Base-by-base conservation (phyloP, 768 basidiomycete species). In the Leccinum fibrillosum region DNA sequence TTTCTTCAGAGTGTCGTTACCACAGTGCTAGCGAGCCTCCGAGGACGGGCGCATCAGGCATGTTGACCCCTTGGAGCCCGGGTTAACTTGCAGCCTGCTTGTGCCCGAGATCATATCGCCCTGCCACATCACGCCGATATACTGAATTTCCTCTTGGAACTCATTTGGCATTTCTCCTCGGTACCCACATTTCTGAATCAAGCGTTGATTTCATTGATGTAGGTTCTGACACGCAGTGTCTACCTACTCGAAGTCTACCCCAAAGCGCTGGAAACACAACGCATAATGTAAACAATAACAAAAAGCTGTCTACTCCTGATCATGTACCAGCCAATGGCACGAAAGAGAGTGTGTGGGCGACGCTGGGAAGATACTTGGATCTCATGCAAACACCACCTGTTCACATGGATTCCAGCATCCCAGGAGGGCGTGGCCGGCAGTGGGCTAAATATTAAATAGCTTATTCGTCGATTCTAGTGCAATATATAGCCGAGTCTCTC, bases 261-360 rank as follows among this genome's bases (percentile, higher is more conserved):
- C 26, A 28, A n/a, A 52, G 44, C 11, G 58, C 42, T 47, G 48
- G 26, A 55, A 59, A 2, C 54, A 61, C 57, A 55, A 55, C 58
- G 52, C 37, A 67, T 69, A 64, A 67, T 44, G 47, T 66, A 50
- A 69, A 55, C 56, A 61, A 67, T 69, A 69, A 67, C 54, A 55
- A 55, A 57, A 62, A 42, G n/a, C 25, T 44, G 49, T 63, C 32
- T 66, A 64, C 50, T 13, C 48, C 56, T 61, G 52, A 58, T 26
- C 55, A 19, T 57, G 42, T 54, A 53, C 34, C 42, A 49, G 58
- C 60, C 65, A 56, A 59, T 53, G 51, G 48, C 52, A 57, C 51
- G 39, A 57, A 54, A 45, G 34, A 47, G 39, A 19, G 47, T 26
- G 42, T 35, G 49, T 57, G 35, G 51, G 50, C 50, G 50, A 55